Percentiles rank a stretch among this genome's conserved stretches.
These are phyloP conservation scores for Tylopilus vinaceipallidus DNA, from an alignment of 768 basidiomycete genomes.

Conservation along the genomic window DNA sequence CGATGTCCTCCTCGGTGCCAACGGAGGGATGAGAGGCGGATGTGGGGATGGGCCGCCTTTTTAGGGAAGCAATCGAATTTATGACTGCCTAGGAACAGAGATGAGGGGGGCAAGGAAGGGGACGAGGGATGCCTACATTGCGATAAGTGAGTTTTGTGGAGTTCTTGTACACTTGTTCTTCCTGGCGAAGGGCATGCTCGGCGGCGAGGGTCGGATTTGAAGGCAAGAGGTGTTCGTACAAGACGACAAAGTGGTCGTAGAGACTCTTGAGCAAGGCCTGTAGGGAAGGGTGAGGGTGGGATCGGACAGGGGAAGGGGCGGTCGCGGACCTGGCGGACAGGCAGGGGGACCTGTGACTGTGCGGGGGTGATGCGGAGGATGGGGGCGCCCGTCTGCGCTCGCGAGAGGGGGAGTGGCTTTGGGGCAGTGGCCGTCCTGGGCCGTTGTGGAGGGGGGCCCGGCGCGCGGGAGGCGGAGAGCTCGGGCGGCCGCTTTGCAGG, in stretches of 20 bases:
- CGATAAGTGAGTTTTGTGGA: conserved; percentile 81
- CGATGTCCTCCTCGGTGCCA: conserved; percentile 69
- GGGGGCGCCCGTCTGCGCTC: conserved; percentile 55
- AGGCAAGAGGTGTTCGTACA: conserved; percentile 60
- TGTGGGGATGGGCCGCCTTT: conserved; percentile 54
- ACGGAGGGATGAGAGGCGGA: conserved; percentile 66
- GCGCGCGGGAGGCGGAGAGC: conserved; percentile 12
- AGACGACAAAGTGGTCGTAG: conserved; percentile 65
- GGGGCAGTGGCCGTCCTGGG: conserved; percentile 48
- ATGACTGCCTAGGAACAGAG: conserved; percentile 45
- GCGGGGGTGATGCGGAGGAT: conserved; percentile 64
- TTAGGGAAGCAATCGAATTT: conserved; percentile 48
- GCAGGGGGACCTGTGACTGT: conserved; percentile 67
- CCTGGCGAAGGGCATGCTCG: conserved; percentile 80
- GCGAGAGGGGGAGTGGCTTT: conserved; percentile 37
- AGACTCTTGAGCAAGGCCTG: conserved; percentile 75
- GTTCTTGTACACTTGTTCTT: conserved; percentile 73
- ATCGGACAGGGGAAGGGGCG: too few species aligned
- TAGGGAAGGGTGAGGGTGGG: conserved; percentile 1
- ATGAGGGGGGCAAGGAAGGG: conserved; percentile 8
- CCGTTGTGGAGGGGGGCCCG: conserved; percentile 66
- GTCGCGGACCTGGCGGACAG: conserved; percentile 64
- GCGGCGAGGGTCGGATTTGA: conserved; percentile 60
- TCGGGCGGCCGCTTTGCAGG: conserved; percentile 52
- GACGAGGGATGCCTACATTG: conserved; percentile 49